Evolutionary conservation across 2,329 filamentous ascomycete genomes (phyloP).

Genomic region (Fusarium stilboides): DNA sequence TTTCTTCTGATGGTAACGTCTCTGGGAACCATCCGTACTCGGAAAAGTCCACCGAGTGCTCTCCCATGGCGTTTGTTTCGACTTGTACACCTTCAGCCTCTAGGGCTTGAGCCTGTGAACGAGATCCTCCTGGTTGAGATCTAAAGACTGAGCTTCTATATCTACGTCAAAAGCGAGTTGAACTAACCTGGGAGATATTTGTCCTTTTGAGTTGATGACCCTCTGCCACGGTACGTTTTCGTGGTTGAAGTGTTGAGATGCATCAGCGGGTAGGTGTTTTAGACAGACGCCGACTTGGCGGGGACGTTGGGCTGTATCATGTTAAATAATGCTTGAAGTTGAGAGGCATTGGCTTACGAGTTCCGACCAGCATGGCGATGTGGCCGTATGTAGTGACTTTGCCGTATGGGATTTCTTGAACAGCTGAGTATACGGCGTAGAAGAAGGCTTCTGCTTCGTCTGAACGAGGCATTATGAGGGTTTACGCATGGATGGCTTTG

Average conservation of each 20-base stretch:
- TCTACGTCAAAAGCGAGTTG: background rate
- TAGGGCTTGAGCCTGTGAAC: slow-evolving; percentile 66
- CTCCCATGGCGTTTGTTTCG: slow-evolving; percentile 64
- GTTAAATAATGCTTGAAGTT: background rate
- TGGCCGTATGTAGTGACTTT: slow-evolving; percentile 91
- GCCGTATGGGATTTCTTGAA: slow-evolving; percentile 87
- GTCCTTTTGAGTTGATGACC: slow-evolving; percentile 88
- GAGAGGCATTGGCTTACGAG: slow-evolving; percentile 67
- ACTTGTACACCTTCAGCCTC: slow-evolving; percentile 68
- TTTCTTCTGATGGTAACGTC: slow-evolving; percentile 62
- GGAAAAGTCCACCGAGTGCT: slow-evolving; percentile 66
- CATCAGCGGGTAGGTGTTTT: slow-evolving; percentile 81
- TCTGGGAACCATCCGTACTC: slow-evolving; percentile 71
- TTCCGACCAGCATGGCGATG: slow-evolving; percentile 80
- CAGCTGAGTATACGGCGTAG: slow-evolving; percentile 82
- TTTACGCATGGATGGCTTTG: background rate
- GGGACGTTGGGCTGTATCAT: slow-evolving; percentile 73
- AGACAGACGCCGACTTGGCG: slow-evolving; percentile 92
- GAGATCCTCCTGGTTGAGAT: slow-evolving; percentile 64
- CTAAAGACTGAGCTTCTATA: slow-evolving; percentile 49
- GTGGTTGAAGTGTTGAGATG: slow-evolving; percentile 73
- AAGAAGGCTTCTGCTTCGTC: slow-evolving; percentile 84
- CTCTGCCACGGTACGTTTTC: slow-evolving; percentile 94
- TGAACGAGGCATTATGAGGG: slow-evolving; percentile 73
- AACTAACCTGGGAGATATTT: slow-evolving; percentile 83